These are phyloP conservation scores for Phialophora chinensis DNA, from an alignment of 2,329 filamentous ascomycete genomes.

Conservation along the genomic window DNA sequence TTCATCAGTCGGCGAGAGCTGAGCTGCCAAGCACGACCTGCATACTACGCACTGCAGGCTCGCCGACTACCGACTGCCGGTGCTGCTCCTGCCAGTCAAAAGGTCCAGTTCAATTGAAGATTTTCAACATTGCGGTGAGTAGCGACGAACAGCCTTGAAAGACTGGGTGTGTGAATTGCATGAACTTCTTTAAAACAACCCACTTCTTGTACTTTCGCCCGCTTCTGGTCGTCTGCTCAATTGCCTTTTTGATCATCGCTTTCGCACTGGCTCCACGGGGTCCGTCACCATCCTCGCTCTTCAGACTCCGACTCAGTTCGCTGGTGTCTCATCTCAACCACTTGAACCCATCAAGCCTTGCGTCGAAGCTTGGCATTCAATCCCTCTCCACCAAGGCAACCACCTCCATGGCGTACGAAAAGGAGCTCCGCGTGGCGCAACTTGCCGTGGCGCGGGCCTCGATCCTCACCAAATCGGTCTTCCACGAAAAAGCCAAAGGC, in stretches of 20 bases:
- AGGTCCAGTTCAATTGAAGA: neutral
- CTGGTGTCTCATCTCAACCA: constrained; percentile 27
- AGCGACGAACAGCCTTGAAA: constrained; percentile 18
- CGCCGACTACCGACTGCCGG: constrained; percentile 2
- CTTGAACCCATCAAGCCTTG: neutral
- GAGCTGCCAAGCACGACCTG: constrained; percentile 1
- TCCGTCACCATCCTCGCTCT: constrained; percentile 20
- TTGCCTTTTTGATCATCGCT: constrained; percentile 29
- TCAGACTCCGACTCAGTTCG: constrained; percentile 25
- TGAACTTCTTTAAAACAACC: constrained; percentile 3
- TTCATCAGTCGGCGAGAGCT: neutral
- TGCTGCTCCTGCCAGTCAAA: constrained; percentile 1
- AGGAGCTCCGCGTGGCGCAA: constrained; percentile 82
- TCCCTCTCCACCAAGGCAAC: constrained; percentile 10
- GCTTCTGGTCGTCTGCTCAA: constrained; percentile 24
- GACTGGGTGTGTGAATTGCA: neutral
- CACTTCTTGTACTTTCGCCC: constrained; percentile 5
- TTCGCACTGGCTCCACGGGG: constrained; percentile 33
- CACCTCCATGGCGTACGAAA: constrained; percentile 63
- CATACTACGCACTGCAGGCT: neutral
- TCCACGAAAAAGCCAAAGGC: constrained; percentile 89
- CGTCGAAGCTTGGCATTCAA: constrained; percentile 28
- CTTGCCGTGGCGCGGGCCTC: constrained; percentile 85
- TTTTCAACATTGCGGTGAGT: constrained; percentile 8
- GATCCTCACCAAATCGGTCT: constrained; percentile 76